phyloP scores from a whole-genome alignment of 495 filamentous ascomycete genomes.

The Aspergillus incahuasiensis region DNA sequence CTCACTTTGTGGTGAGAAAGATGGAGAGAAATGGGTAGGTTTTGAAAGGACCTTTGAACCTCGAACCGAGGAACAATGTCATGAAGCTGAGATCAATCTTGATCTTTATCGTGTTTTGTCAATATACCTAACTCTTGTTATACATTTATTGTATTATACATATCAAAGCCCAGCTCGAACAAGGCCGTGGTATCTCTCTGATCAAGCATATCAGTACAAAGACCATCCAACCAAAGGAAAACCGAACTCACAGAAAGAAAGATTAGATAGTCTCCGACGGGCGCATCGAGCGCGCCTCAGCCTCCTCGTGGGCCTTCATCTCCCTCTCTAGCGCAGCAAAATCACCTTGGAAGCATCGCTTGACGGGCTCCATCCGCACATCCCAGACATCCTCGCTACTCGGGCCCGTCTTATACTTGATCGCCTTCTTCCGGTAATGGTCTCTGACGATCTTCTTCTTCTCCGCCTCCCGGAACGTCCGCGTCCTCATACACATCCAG shows the following conservation, averaged over 20 bases:
- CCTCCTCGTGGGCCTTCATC: slow-evolving; percentile 45
- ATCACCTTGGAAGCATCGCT: slow-evolving; percentile 53
- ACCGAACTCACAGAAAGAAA: background rate
- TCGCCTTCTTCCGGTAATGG: slow-evolving; percentile 67
- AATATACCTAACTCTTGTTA: background rate
- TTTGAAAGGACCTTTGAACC: background rate
- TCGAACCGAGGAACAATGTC: background rate
- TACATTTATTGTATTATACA: slow-evolving; percentile 1
- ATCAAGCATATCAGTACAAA: background rate
- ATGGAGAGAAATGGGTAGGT: too few species aligned
- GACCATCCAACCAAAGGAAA: background rate
- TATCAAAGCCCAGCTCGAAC: background rate
- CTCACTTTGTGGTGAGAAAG: background rate
- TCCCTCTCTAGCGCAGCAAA: slow-evolving; percentile 54
- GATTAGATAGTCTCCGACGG: background rate
- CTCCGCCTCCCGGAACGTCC: slow-evolving; percentile 39
- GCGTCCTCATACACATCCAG: slow-evolving; percentile 92
- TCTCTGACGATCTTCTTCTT: slow-evolving; percentile 58
- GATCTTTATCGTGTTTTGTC: background rate
- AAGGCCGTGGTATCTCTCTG: slow-evolving; percentile 7
- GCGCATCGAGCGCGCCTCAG: background rate
- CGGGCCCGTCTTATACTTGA: slow-evolving; percentile 65
- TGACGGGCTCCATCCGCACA: slow-evolving; percentile 49
- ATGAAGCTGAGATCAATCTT: background rate
- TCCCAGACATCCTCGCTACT: slow-evolving; percentile 95